These are phyloP conservation scores for Aquilaria malaccensis DNA, from an alignment of 345 rosid genomes.

Conservation along the genomic window DNA sequence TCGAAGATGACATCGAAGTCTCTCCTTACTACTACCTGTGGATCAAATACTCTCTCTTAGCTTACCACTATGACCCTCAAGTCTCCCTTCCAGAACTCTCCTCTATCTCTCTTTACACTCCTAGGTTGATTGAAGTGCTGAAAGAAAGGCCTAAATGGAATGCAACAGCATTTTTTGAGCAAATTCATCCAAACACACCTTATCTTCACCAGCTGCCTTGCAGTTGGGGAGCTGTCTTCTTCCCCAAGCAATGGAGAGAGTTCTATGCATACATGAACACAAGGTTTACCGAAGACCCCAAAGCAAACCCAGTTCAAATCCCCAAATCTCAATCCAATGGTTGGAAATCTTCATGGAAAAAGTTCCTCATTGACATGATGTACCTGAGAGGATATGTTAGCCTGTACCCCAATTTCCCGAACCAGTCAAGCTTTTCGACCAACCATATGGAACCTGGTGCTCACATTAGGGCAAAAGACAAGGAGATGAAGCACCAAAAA, in stretches of 20 bases:
- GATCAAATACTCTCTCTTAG: slow-evolving; percentile 84
- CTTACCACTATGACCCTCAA: slow-evolving; percentile 94
- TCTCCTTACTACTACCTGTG: slow-evolving; percentile 92
- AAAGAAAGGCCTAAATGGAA: slow-evolving; percentile 97
- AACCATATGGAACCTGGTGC: slow-evolving; percentile 99
- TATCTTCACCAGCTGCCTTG: slow-evolving; percentile 95
- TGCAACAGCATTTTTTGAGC: slow-evolving; percentile 77
- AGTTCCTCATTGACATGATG: slow-evolving; percentile 96
- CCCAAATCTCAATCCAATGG: slow-evolving; percentile 94
- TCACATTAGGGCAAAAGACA: slow-evolving; percentile 88
- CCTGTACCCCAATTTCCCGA: slow-evolving; percentile 90
- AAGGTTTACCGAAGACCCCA: slow-evolving; percentile 90
- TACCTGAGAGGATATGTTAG: slow-evolving; percentile 92
- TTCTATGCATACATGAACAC: slow-evolving; percentile 97
- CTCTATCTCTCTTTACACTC: slow-evolving; percentile 88
- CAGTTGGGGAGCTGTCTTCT: slow-evolving; percentile 98
- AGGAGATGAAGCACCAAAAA: slow-evolving; percentile 73
- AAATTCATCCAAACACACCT: slow-evolving; percentile 86
- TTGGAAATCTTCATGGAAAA: slow-evolving; percentile 99
- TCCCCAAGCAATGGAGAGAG: slow-evolving; percentile 99
- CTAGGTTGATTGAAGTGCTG: slow-evolving; percentile 78
- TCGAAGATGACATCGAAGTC: slow-evolving; percentile 96
- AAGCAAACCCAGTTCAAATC: slow-evolving; percentile 87
- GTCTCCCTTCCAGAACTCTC: slow-evolving; percentile 77
- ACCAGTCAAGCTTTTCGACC: slow-evolving; percentile 88